These are phyloP conservation scores for Colletotrichum tanaceti DNA, from an alignment of 2,329 filamentous ascomycete species.

Conservation along the genomic window DNA sequence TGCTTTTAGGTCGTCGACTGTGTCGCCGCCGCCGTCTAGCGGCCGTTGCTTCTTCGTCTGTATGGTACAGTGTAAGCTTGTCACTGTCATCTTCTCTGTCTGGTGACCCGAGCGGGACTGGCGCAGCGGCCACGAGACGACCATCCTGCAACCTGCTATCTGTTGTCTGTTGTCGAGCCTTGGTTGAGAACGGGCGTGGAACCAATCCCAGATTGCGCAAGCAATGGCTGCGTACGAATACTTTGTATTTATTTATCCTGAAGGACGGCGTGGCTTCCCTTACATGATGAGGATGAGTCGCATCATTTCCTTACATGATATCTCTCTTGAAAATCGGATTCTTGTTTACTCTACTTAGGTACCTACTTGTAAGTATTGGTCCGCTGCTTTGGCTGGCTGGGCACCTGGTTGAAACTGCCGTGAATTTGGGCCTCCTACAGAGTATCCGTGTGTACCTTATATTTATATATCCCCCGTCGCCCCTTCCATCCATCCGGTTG, in stretches of 20 bases:
- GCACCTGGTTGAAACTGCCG: not conserved
- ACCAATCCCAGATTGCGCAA: conserved; percentile 18
- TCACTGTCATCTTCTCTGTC: conserved; percentile 30
- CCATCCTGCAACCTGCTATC: not conserved
- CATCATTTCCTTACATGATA: not conserved
- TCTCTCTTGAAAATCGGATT: no score
- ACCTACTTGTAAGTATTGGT: no score
- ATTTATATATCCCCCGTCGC: conserved; percentile 22
- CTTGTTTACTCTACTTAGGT: not conserved
- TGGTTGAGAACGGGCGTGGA: conserved; percentile 24
- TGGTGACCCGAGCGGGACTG: conserved; percentile 22
- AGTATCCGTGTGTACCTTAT: no score
- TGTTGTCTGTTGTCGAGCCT: conserved; percentile 8
- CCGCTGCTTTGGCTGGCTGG: not conserved
- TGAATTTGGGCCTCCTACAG: conserved; percentile 17
- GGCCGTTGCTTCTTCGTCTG: conserved; percentile 16
- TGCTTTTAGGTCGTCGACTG: not conserved
- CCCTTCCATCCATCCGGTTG: conserved; percentile 37
- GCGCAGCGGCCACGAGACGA: conserved; percentile 30
- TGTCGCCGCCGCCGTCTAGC: not conserved
- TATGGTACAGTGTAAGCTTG: no score
- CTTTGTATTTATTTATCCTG: no score
- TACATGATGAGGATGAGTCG: conserved; percentile 19
- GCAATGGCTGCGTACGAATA: conserved; percentile 14
- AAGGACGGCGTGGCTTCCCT: not conserved